Conservation (phyloP, 2,329 filamentous ascomycete species). For the Fusarium keratoplasticum region DNA sequence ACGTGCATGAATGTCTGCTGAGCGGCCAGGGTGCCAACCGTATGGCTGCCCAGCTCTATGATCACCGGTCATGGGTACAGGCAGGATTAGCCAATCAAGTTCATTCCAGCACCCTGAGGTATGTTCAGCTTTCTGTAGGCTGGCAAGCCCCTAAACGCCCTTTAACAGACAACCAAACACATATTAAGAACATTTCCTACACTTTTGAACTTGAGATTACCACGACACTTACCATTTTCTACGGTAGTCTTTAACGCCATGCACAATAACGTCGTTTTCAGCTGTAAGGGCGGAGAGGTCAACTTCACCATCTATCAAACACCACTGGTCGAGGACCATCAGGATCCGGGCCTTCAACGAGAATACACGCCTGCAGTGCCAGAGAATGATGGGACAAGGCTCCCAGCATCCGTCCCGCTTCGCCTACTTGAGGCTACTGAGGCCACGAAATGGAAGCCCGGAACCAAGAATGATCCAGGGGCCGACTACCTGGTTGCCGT, state of each 20-base stretch:
- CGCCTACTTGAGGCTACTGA: background rate
- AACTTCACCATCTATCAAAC: background rate
- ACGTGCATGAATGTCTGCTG: background rate
- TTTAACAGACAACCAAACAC: background rate
- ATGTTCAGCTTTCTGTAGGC: background rate
- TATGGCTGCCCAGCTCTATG: background rate
- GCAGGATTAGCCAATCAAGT: background rate
- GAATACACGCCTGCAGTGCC: background rate
- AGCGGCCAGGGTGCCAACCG: background rate
- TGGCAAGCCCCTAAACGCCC: background rate
- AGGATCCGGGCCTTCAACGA: background rate
- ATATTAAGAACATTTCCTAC: background rate
- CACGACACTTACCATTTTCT: background rate
- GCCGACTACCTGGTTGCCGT: background rate
- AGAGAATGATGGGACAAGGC: fast-evolving
- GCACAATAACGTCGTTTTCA: background rate
- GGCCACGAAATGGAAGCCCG: background rate
- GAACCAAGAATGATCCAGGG: background rate
- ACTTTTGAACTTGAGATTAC: background rate
- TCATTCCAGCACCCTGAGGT: background rate
- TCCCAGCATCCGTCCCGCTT: background rate
- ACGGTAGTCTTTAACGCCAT: background rate
- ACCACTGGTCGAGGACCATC: background rate
- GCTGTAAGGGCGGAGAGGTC: background rate
- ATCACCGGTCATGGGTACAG: background rate